Base-by-base conservation (phyloP, 352 stramenopile species). In the Stephanocyclus meneghinianus region DNA sequence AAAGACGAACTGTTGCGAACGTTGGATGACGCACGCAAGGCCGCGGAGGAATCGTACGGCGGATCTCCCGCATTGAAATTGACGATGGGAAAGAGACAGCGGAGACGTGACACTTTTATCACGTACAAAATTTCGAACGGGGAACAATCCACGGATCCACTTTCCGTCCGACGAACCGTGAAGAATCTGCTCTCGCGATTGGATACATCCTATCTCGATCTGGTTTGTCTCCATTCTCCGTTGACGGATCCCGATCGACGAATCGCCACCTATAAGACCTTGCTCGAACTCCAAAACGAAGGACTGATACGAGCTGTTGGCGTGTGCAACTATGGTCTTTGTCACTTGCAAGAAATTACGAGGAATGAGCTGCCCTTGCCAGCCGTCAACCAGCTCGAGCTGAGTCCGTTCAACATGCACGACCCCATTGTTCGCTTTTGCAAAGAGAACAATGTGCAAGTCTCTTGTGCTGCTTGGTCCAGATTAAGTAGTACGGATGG, bases 321-420 rank as follows among this genome's bases (percentile, higher is more conserved):
- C 44, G 87, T 91, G 4, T 90, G 84, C 62, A 91, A 92, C 57
- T 92, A 90, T 60, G 87, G 87, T 21, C 8, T 91, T 2, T 60
- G 50, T 13, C 76, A 81, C 29, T 70, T 92, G 2, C 45, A 85
- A 64, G 84, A 92, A 53, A 76, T 92, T 30, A 35, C 51, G 53
- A 55, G 9, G 45, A 0, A 37, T 64, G 15, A 35, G 2, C 29
- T 53, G 26, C 64, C 74, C 48, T 57, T 88, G 9, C 87, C 87
- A n/a, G 57, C 63, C 26, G 63, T 92, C 2, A 91, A 91, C 78
- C 87, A 92, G 70, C 47, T 92, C 6, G 86, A 91, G 66, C 32
- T 92, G 0, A 90, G 80, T 81, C 87, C 87, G 1, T 92, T 91
- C 66, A 91, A 92, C 72, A 59, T 40, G 51, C 87, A 91, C 61